phyloP scores from a whole-genome alignment of 148 eudicot genomes.

The Rhododendron henanense region DNA sequence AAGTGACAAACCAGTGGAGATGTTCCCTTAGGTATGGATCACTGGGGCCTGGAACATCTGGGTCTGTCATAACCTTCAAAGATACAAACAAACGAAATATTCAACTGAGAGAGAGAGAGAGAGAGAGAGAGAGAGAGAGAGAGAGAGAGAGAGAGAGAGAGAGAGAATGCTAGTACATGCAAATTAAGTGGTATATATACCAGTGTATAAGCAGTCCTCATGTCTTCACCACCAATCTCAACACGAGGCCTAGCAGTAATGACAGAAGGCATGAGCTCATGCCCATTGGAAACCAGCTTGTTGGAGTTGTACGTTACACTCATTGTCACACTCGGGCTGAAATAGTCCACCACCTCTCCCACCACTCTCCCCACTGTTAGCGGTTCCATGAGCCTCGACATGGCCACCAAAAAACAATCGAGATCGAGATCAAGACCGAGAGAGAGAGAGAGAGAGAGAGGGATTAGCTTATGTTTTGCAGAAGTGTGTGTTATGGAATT shows the following conservation, averaged over 20 bases:
- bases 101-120: background rate
- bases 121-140: background rate
- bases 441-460: background rate
- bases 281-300: slow-evolving; percentile 73
- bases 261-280: slow-evolving; percentile 65
- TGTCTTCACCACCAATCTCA: slow-evolving; percentile 84
- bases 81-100: background rate
- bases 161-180: background rate
- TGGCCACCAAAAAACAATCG: background rate
- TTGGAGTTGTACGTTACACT: slow-evolving; percentile 59
- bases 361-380: slow-evolving; percentile 65
- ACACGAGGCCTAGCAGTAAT: slow-evolving; percentile 33
- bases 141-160: slow-evolving; percentile 1
- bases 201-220: slow-evolving; percentile 75
- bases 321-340: slow-evolving; percentile 67
- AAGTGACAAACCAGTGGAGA: slow-evolving; percentile 65
- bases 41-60: slow-evolving; percentile 93
- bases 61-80: slow-evolving; percentile 79
- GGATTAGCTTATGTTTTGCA: background rate
- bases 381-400: slow-evolving; percentile 70
- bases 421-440: background rate
- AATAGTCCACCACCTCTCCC: slow-evolving; percentile 83
- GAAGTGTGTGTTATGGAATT: background rate
- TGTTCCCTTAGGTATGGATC: slow-evolving; percentile 81
- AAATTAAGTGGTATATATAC: slow-evolving; percentile 32